Base-by-base conservation (phyloP, 2,329 filamentous ascomycete genomes). In the Pseudocercospora pini-densiflorae region DNA sequence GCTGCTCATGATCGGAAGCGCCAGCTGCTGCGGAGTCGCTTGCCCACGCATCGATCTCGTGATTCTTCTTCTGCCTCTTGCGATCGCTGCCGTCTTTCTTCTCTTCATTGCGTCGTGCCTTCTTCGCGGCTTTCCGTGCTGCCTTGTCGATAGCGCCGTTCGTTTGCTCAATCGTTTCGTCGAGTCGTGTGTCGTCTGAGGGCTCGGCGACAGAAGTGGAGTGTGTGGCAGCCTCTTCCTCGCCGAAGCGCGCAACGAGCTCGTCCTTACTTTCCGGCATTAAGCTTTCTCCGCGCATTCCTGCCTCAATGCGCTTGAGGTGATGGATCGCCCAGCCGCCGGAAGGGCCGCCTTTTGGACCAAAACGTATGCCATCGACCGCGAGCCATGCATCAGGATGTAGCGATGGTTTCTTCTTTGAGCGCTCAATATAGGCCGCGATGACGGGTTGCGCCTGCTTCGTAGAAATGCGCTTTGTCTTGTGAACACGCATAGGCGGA, bases 241-340 rank as follows among this genome's bases (percentile, higher is more conserved):
- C 75, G 7, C 74, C 77, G 67, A 84, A 82, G 9, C 81, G 74
- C 33, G 74, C 77, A n/a, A 70, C 71, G 8, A 80, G 74, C 62
- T 77, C 75, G 47, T 75, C 73, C 24, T 71, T 72, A 5, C 69
- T 74, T 53, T 83, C 81, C 0, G 78, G 78, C 69, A 78, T 82
- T 27, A 86, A 73, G 68, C 79, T 80, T 75, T 87, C 85, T 23
- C 86, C 86, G 21, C 78, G 74, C 65, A 88, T 70, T 0, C 85
- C 85, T 5, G 82, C 81, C 68, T 84, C 83, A 8, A 88, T 82
- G 57, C 86, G 80, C 43, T 81, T 78, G 54, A 88, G 74, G 71
- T 86, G 84, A 73, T 86, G 83, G 61, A 88, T 78, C 14, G 81
- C 78, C n/a, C 86, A 77, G 7, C 82, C 81, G 51, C 83, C 82